Evolutionary conservation across 2,329 filamentous ascomycete species (phyloP).

Genomic region (Calonectria leucothoes): DNA sequence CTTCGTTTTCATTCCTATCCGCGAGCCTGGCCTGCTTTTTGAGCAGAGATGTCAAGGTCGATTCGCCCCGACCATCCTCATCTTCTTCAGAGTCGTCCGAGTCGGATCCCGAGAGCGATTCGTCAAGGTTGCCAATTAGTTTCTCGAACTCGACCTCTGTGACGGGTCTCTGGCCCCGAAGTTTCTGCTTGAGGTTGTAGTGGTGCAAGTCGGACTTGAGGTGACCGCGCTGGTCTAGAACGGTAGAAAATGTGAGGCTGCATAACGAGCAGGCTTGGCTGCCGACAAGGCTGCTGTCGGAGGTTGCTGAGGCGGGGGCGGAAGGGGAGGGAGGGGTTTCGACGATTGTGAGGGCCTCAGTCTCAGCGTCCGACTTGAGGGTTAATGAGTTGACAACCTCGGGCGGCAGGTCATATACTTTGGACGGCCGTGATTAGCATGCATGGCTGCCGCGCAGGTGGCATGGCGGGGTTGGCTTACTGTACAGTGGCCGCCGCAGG

Average conservation of each 20-base stretch:
- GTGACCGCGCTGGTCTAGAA: slow-evolving; percentile 87
- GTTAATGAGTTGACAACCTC: slow-evolving; percentile 78
- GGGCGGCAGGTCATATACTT: slow-evolving; percentile 85
- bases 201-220: slow-evolving; percentile 90
- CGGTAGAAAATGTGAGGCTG: slow-evolving; percentile 74
- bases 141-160: slow-evolving; percentile 88
- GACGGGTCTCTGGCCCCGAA: slow-evolving; percentile 78
- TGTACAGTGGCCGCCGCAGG: slow-evolving; percentile 63
- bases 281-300: slow-evolving; percentile 60
- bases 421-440: slow-evolving; percentile 24
- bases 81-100: slow-evolving; percentile 78
- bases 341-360: slow-evolving; percentile 31
- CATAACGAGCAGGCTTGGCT: slow-evolving; percentile 87
- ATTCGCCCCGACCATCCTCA: slow-evolving; percentile 68
- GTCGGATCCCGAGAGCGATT: slow-evolving; percentile 91
- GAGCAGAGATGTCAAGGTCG: slow-evolving; percentile 79
- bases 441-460: not conserved
- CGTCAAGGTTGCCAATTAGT: slow-evolving; percentile 85
- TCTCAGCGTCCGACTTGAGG: slow-evolving; percentile 51
- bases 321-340: slow-evolving; percentile 37
- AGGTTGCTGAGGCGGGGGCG: slow-evolving; percentile 37
- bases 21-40: slow-evolving; percentile 85
- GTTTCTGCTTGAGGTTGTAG: slow-evolving; percentile 94
- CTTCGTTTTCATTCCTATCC: slow-evolving; percentile 60
- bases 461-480: slow-evolving; percentile 44